These are phyloP conservation scores for Neostapfia colusana DNA, from an alignment of 176 grass and related monocot genomes.

Conservation along the genomic window DNA sequence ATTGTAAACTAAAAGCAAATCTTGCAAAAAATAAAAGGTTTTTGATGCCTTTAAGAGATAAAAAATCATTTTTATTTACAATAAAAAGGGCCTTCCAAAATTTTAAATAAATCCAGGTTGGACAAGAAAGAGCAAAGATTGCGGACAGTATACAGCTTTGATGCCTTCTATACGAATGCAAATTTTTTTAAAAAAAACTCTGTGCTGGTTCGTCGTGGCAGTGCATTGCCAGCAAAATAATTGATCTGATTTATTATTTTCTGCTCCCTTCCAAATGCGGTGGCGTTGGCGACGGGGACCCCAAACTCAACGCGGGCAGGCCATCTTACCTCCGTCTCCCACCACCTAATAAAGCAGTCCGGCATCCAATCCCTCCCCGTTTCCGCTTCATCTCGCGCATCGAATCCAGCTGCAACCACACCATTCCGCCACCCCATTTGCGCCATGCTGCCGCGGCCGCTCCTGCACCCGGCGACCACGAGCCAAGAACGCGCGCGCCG, in stretches of 20 bases:
- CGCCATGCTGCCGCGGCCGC: background rate
- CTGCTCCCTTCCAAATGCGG: background rate
- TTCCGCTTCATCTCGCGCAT: background rate
- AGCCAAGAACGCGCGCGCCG: background rate
- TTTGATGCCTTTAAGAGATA: no score
- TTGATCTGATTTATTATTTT: background rate
- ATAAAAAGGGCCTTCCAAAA: no score
- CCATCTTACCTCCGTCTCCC: background rate
- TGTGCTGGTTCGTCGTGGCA: background rate
- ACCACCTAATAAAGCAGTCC: background rate
- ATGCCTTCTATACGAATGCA: background rate
- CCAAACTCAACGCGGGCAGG: background rate
- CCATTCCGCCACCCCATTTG: background rate
- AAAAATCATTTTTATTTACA: no score
- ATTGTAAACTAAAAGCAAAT: no score
- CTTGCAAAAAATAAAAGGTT: no score
- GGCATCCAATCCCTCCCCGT: background rate
- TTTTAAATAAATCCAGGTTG: no score
- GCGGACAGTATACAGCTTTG: background rate
- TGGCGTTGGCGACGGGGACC: background rate
- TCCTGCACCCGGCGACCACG: background rate
- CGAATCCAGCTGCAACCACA: background rate
- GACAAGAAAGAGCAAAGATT: background rate
- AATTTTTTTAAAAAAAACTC: background rate
- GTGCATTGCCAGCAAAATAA: background rate